Base-by-base conservation (phyloP, 495 filamentous ascomycete species). In the Penicillium samsonianum region DNA sequence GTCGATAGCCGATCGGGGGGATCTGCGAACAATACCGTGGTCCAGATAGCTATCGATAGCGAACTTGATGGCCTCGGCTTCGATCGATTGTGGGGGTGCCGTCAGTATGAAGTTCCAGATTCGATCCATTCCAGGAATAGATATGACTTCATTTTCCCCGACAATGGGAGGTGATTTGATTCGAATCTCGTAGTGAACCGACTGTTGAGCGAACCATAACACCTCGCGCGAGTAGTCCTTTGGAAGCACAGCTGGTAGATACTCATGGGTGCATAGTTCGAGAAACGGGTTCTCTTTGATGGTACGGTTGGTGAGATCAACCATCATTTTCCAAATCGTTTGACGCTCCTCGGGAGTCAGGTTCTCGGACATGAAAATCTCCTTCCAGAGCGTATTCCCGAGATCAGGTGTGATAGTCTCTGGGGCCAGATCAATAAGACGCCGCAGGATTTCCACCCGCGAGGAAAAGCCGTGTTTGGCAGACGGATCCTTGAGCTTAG, bases 81-180 rank as follows among this genome's bases (percentile, higher is more conserved):
- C 91, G 46, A 95, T 86, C 1, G 83, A 86, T 43, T 82, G 80
- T n/a, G 79, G 75, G 4, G 84, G 85, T 12, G 90, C 86, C 19
- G 80, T 85, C 46, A 96, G 67, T 17, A 93, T 85, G 64, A 96
- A 85, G 16, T 82, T 84, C 93, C 93, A 98, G 46, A 97, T 76
- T 41, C 90, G 80, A 50, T 94, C 90, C 48, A 90, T 79, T 9
- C 87, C 88, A 17, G 81, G 75, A 49, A 88, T 79, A 14, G 77
- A 64, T 20, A 85, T 73, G 7, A 80, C 66, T 28, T 78, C 73
- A 56, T 80, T 68, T 33, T 79, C 81, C 11, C 61, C 67, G 4
- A 70, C 71, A 23, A 67, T 53, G 4, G 67, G 55, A 9, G 73
- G 69, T 4, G 74, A 72, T 20, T 76, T 68, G 61, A 77, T 70